A percentile compares a stretch with the other conserved stretches of the same genome.
phyloP scores from a whole-genome alignment of 805 yeast genomes.

The Brettanomyces sp. region DNA sequence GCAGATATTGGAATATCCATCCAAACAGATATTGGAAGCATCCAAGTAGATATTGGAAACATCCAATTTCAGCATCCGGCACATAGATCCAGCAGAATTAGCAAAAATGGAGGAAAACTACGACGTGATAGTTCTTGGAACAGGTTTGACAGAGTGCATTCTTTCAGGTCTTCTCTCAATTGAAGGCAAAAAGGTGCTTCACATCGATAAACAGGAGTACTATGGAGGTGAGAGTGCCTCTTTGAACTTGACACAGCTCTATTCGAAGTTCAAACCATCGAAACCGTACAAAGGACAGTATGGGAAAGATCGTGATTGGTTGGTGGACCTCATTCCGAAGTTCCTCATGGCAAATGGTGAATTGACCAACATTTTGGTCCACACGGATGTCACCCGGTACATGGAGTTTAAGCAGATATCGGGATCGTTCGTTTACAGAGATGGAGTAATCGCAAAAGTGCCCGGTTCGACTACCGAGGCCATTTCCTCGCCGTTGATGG shows the following conservation, averaged over 20 bases:
- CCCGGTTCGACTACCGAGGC: conserved; percentile 93
- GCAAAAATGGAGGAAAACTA: conserved; percentile 80
- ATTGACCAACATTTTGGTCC: conserved; percentile 87
- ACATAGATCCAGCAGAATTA: no score
- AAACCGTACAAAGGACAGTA: conserved; percentile 58
- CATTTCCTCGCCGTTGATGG: conserved; percentile 84
- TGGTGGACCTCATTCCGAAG: conserved; percentile 93
- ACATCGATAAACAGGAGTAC: conserved; percentile 92
- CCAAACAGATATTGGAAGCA: no score
- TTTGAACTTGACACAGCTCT: conserved; percentile 61
- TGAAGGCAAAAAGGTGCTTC: conserved; percentile 96
- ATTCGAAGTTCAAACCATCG: conserved; percentile 78
- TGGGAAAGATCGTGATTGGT: conserved; percentile 96
- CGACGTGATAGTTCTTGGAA: conserved; percentile 93
- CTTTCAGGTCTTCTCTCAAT: conserved; percentile 89
- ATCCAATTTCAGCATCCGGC: no score
- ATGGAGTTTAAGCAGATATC: conserved; percentile 93
- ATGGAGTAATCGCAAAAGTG: conserved; percentile 87
- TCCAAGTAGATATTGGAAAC: no score
- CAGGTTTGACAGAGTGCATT: conserved; percentile 93
- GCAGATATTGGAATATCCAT: no score
- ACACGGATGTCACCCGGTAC: conserved; percentile 92
- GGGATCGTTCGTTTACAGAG: conserved; percentile 90
- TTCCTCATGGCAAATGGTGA: conserved; percentile 97
- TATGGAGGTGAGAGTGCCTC: conserved; percentile 94